Base-by-base conservation (phyloP, 1,139 yeast genomes). In the Geotrichum fermentans region DNA sequence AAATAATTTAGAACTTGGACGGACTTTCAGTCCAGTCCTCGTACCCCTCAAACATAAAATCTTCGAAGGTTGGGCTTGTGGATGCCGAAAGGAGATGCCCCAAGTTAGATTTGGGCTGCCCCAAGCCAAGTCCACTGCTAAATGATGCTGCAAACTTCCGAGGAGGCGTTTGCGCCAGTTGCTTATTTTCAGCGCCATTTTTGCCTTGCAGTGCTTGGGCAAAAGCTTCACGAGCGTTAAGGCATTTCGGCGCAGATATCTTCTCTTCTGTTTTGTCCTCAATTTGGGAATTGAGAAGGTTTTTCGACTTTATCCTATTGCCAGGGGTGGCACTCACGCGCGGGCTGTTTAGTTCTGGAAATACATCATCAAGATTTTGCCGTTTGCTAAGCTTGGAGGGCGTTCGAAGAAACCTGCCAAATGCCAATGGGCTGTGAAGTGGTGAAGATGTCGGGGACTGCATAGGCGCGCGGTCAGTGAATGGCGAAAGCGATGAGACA, bases 11-110 rank as follows among this genome's bases (percentile, higher is more conserved):
- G 29, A 42, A 34, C 26, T 20, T 43, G 18, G 39, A 17, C 18
- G 47, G 43, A 30, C 43, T 44, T 29, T 44, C 32, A 14, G 32
- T 34, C 42, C 35, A 40, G 28, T 40, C 34, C 13, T 40, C 45
- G 24, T 32, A 46, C 26, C 24, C 32, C 18, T 33, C 45, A 40
- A 46, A 46, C 24, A 46, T 35, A 33, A 46, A 46, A 26, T 46
- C 49, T 28, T 45, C 49, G 40, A 45, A 45, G 14, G 30, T 33
- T 8, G 49, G 49, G 8, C 40, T 39, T 10, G 29, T 6, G 10
- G 28, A 6, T 10, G 28, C 6, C 28, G 28, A 24, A 6, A 10
- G 10, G 8, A 24, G 10, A 6, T 6, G 28, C 10, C 8, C 29
- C 7, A 43, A 35, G 18, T 24, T 24, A 14, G 28, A 43, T 7